Conservation (phyloP, 2,329 filamentous ascomycete species). For the Diaporthe citrichinensis region DNA sequence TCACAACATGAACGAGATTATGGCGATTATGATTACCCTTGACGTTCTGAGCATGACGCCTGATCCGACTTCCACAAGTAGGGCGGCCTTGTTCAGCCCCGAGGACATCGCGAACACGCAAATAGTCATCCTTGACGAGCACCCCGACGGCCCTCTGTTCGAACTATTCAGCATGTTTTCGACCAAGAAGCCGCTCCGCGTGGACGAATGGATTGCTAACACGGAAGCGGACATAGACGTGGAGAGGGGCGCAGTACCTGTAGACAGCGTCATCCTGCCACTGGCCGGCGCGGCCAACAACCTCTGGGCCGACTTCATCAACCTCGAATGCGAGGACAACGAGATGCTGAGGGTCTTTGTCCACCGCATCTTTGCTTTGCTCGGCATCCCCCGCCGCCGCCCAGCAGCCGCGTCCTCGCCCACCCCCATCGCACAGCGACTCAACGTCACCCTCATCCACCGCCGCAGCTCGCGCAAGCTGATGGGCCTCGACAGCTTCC, state of each 20-base stretch:
- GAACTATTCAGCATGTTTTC: constrained; percentile 52
- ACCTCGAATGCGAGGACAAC: constrained; percentile 49
- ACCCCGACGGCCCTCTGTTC: constrained; percentile 47
- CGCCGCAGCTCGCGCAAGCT: constrained; percentile 51
- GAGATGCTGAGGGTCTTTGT: constrained; percentile 51
- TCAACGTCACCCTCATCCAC: constrained; percentile 51
- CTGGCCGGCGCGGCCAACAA: constrained; percentile 58
- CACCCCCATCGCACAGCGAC: background rate
- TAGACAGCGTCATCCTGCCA: constrained; percentile 54
- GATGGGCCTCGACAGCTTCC: constrained; percentile 42
- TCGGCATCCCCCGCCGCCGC: constrained; percentile 42
- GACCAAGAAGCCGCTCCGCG: constrained; percentile 48
- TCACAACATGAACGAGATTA: constrained; percentile 50
- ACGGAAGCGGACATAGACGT: constrained; percentile 43
- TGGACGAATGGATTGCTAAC: constrained; percentile 37
- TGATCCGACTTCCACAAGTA: background rate
- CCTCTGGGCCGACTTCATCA: constrained; percentile 57
- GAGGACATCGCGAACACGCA: constrained; percentile 44
- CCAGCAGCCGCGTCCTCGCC: background rate
- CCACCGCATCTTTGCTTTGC: constrained; percentile 50
- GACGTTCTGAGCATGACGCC: constrained; percentile 48
- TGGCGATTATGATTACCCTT: constrained; percentile 47
- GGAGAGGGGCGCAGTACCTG: constrained; percentile 35
- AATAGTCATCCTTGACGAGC: constrained; percentile 47
- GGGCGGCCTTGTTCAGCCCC: constrained; percentile 34